Percentiles rank a stretch among this genome's conserved stretches.
phyloP scores from a whole-genome alignment of 768 basidiomycete species.

The Mrakia blollopis region DNA sequence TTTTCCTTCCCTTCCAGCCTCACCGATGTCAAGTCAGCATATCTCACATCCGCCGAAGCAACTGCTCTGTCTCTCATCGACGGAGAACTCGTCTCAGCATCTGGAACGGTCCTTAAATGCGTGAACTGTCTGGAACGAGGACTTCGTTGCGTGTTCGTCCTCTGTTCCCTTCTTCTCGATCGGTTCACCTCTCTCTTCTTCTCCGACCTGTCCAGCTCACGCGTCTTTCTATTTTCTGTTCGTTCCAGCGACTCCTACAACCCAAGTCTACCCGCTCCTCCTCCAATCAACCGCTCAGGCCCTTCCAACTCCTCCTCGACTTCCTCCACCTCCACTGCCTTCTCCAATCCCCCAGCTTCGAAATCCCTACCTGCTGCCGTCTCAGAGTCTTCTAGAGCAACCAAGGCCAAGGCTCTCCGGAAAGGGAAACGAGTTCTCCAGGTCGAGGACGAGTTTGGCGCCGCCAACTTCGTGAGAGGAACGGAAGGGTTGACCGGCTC shows the following conservation, averaged over 20 bases:
- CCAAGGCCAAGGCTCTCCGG: conserved; percentile 32
- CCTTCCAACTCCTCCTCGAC: conserved; percentile 17
- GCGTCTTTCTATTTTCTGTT: conserved; percentile 11
- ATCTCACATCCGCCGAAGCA: background rate
- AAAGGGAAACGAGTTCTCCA: conserved; percentile 41
- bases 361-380: conserved; percentile 48
- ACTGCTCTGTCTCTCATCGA: conserved; percentile 29
- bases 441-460: conserved; percentile 39
- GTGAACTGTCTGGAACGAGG: conserved; percentile 86
- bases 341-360: conserved; percentile 78
- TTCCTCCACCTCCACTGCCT: conserved; percentile 52
- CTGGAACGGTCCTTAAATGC: conserved; percentile 54
- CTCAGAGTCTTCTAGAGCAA: background rate
- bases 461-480: conserved; percentile 32
- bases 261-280: conserved; percentile 26
- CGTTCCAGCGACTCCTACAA: background rate
- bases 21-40: conserved; percentile 53
- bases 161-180: background rate
- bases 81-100: conserved; percentile 23
- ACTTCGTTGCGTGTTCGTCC: conserved; percentile 84
- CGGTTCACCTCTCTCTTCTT: background rate
- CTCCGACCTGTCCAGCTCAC: background rate
- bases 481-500: conserved; percentile 10
- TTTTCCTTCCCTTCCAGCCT: conserved; percentile 54
- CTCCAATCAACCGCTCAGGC: background rate